Conservation (phyloP, 2,329 filamentous ascomycete genomes). For the Colletotrichum sp. region DNA sequence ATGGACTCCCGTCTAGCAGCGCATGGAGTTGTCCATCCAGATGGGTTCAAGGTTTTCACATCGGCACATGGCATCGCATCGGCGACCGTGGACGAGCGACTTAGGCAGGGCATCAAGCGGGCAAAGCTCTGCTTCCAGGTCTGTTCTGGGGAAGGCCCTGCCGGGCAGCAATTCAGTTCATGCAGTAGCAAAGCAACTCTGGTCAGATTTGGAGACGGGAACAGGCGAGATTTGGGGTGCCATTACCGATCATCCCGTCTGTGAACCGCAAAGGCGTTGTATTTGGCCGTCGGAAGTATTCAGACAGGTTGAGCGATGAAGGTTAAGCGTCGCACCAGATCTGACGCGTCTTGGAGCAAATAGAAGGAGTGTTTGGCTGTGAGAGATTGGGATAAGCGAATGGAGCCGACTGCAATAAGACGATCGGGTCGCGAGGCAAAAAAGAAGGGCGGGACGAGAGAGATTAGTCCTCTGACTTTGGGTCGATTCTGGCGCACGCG, state of each 20-base stretch:
- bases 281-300: background rate
- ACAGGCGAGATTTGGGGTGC: background rate
- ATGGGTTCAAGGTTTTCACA: background rate
- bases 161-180: background rate
- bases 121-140: background rate
- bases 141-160: background rate
- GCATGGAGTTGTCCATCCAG: background rate
- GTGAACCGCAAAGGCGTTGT: background rate
- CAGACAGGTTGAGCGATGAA: background rate
- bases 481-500: background rate
- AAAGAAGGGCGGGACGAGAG: background rate
- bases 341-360: background rate
- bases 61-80: conserved; percentile 2
- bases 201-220: background rate
- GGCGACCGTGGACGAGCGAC: background rate
- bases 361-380: background rate
- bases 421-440: background rate
- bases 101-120: background rate
- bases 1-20: background rate
- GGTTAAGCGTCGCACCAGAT: background rate
- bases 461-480: background rate
- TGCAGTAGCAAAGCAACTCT: conserved; percentile 1
- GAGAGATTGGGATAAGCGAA: background rate
- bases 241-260: conserved; percentile 2
- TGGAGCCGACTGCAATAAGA: background rate